Evolutionary conservation across 495 filamentous ascomycete species (phyloP).

Genomic region (Sabuloglossum arenarium): DNA sequence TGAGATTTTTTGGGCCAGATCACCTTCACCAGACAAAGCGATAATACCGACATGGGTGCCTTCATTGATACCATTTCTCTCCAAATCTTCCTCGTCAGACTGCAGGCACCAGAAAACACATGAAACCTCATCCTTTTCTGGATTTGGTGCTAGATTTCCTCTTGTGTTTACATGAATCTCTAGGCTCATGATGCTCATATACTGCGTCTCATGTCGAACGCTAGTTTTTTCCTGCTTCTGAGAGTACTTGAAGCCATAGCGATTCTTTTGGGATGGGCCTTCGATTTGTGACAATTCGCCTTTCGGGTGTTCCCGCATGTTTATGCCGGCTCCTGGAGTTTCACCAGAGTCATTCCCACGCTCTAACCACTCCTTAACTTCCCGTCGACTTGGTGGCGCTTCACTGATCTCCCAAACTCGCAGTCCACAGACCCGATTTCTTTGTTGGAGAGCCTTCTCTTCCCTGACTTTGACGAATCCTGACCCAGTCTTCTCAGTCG

Average conservation of each 20-base stretch:
- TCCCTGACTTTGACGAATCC: conserved; percentile 28
- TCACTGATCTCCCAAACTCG: conserved; percentile 43
- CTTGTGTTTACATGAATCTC: conserved; percentile 91
- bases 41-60: conserved; percentile 45
- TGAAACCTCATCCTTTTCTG: conserved; percentile 73
- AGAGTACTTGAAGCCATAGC: conserved; percentile 69
- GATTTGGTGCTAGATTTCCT: conserved; percentile 60
- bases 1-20: conserved; percentile 23
- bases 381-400: conserved; percentile 45
- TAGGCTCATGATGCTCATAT: conserved; percentile 92
- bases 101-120: conserved; percentile 84
- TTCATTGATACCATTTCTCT: conserved; percentile 29
- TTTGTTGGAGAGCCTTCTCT: conserved; percentile 24
- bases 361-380: conserved; percentile 50
- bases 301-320: not conserved
- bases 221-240: conserved; percentile 55
- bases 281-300: conserved; percentile 62
- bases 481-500: conserved; percentile 22
- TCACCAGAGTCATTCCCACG: conserved; percentile 10
- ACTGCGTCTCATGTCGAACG: conserved; percentile 68
- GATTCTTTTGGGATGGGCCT: conserved; percentile 69
- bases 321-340: not conserved
- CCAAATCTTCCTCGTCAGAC: conserved; percentile 39
- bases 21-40: conserved; percentile 34
- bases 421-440: conserved; percentile 31